Conservation (phyloP, 2,329 filamentous ascomycete genomes). For the Fusarium sambucinum region DNA sequence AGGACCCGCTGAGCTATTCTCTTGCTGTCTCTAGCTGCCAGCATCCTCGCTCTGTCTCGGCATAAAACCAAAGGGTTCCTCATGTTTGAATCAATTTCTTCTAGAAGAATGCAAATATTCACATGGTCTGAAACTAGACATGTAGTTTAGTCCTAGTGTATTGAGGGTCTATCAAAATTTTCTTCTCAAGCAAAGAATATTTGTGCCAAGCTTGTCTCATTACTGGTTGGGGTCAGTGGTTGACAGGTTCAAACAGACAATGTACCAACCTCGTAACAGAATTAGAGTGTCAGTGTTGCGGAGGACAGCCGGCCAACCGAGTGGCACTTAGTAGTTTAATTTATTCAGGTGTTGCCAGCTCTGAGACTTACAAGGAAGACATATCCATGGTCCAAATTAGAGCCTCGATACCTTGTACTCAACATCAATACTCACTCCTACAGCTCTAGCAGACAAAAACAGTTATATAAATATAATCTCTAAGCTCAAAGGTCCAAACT, state of each 20-base stretch:
- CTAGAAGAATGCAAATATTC: constrained; percentile 24
- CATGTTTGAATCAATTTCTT: constrained; percentile 18
- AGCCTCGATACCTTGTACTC: background rate
- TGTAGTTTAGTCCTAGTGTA: background rate
- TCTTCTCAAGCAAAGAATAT: background rate
- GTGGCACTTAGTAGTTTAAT: background rate
- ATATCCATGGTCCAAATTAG: background rate
- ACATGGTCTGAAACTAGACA: constrained; percentile 8
- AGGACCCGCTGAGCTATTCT: constrained; percentile 44
- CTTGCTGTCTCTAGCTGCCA: constrained; percentile 17
- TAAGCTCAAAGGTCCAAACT: constrained; percentile 28
- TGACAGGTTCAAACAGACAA: background rate
- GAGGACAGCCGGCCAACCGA: background rate
- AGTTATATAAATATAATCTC: background rate
- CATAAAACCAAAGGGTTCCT: constrained; percentile 38
- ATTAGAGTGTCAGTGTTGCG: background rate
- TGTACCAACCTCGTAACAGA: background rate
- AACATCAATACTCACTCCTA: background rate
- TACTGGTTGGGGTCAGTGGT: background rate
- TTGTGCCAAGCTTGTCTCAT: background rate
- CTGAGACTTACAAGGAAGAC: background rate
- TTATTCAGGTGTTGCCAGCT: background rate
- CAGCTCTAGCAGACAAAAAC: background rate
- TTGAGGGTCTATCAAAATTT: background rate
- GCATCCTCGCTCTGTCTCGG: constrained; percentile 46